Conservation (phyloP, 495 filamentous ascomycete genomes). For the Penicillium herquei region DNA sequence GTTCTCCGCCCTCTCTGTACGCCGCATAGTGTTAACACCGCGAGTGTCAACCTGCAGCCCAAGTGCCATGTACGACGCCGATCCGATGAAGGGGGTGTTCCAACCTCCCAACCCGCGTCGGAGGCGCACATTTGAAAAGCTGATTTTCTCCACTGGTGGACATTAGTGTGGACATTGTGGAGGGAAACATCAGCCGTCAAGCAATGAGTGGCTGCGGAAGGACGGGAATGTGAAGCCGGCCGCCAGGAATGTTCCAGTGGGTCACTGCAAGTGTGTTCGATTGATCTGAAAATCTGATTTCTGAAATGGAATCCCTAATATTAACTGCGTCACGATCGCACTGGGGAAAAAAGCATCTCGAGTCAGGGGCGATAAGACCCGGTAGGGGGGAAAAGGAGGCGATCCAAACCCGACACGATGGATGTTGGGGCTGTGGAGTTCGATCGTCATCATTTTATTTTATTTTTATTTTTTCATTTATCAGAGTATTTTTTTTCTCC, state of each 20-base stretch:
- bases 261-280: slow-evolving; percentile 19
- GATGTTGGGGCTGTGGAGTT: slow-evolving; percentile 21
- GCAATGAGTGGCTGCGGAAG: slow-evolving; percentile 22
- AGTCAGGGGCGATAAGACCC: slow-evolving; percentile 23
- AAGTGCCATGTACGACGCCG: neutral
- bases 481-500: neutral
- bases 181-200: slow-evolving; percentile 17
- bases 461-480: neutral
- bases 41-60: neutral
- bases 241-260: neutral
- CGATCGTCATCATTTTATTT: slow-evolving; percentile 21
- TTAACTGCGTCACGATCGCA: neutral
- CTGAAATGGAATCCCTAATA: neutral
- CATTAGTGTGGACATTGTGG: slow-evolving; percentile 14
- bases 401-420: slow-evolving; percentile 25
- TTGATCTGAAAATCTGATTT: slow-evolving; percentile 7
- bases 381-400: slow-evolving; percentile 19
- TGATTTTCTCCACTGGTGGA: slow-evolving; percentile 15
- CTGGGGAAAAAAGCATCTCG: slow-evolving; percentile 1
- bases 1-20: neutral
- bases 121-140: slow-evolving; percentile 2
- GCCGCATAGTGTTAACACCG: slow-evolving; percentile 1
- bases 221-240: slow-evolving; percentile 10
- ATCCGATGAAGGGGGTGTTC: slow-evolving; percentile 4
- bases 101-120: slow-evolving; percentile 5